Evolutionary conservation across 192 early-diverging fungal species (phyloP).

Genomic region (Dimargaris xerosporica): DNA sequence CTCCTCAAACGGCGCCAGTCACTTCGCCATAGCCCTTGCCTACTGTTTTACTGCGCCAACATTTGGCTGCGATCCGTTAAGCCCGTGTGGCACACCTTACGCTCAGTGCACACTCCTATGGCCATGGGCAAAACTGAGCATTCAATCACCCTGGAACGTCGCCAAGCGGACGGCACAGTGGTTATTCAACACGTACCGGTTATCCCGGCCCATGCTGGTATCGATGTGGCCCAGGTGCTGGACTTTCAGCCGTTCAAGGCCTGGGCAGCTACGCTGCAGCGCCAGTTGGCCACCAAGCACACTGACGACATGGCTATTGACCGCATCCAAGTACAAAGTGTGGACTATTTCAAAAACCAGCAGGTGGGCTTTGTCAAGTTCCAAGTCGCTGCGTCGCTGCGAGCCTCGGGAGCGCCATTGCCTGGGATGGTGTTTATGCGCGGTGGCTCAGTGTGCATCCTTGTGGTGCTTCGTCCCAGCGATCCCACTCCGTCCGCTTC

Average conservation of each 20-base stretch:
- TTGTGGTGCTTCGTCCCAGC: conserved; percentile 40
- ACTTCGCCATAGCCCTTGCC: too few relatives aligned
- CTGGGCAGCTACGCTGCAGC: neutral
- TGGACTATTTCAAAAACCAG: conserved; percentile 48
- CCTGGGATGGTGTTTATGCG: conserved; percentile 75
- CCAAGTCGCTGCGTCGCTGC: conserved; percentile 30
- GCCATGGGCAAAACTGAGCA: too few relatives aligned
- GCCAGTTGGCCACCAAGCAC: neutral
- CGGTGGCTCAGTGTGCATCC: conserved; percentile 54
- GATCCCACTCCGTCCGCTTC: conserved; percentile 10
- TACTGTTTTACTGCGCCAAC: too few relatives aligned
- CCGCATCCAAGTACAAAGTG: conserved; percentile 46
- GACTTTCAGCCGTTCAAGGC: neutral
- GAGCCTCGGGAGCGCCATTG: conserved; percentile 30
- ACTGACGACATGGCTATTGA: conserved; percentile 23
- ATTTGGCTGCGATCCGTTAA: too few relatives aligned
- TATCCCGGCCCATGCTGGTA: neutral
- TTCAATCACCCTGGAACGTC: too few relatives aligned
- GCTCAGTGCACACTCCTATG: too few relatives aligned
- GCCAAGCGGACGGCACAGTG: too few relatives aligned
- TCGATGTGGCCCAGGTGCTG: neutral
- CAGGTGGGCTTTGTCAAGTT: conserved; percentile 69
- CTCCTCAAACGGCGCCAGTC: too few relatives aligned
- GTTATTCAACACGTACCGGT: neutral
- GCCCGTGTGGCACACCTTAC: too few relatives aligned